Percentiles rank a stretch among this genome's conserved stretches.
Evolutionary conservation across 306 rosid genomes (phyloP).

Genomic region (Nissolia schottii): DNA sequence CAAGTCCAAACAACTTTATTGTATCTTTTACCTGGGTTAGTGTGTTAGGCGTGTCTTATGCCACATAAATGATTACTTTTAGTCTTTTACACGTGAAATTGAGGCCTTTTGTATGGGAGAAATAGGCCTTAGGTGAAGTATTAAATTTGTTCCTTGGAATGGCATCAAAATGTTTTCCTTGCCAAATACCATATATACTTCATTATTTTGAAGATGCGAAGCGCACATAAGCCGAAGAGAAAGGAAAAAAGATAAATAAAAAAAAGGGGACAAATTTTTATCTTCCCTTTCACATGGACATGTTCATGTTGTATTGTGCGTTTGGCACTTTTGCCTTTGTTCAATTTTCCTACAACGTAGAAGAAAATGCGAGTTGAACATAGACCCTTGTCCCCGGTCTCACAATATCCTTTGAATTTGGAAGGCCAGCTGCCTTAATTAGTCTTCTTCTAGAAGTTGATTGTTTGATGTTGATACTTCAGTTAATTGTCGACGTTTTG

Average conservation of each 20-base stretch:
- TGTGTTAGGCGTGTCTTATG: neutral
- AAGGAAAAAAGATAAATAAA: neutral
- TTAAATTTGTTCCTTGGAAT: neutral
- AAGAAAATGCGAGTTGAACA: neutral
- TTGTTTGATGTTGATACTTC: neutral
- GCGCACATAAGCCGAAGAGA: neutral
- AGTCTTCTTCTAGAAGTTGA: neutral
- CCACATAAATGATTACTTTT: too few species aligned
- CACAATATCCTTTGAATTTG: neutral
- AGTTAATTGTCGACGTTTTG: neutral
- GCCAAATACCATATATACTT: neutral
- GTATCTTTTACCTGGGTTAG: neutral
- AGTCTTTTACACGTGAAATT: neutral
- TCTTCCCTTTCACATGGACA: neutral
- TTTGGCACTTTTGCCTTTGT: neutral
- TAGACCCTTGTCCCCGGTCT: neutral
- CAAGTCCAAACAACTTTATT: too few species aligned
- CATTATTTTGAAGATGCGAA: neutral
- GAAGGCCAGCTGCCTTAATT: neutral
- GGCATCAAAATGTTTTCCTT: neutral
- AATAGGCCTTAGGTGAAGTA: neutral
- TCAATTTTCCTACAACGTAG: neutral
- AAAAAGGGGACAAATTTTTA: neutral
- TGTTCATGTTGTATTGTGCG: neutral
- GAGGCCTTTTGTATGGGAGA: neutral